Evolutionary conservation across 2,329 filamentous ascomycete species (phyloP), one percentile per base, ranked within the genome.

Genomic region (Endothia cerciana): DNA sequence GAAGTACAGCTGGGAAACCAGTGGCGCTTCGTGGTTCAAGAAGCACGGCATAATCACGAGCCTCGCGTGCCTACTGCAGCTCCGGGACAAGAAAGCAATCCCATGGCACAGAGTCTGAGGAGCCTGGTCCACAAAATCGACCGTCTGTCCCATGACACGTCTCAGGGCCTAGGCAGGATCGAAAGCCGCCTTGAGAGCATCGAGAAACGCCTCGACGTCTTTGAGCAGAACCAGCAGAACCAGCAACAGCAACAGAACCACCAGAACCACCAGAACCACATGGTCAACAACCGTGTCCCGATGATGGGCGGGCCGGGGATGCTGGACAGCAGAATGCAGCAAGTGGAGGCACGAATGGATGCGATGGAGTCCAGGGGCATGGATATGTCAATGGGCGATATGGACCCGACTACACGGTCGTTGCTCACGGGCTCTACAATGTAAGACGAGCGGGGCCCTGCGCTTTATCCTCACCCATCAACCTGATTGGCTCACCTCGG

Each of bases 1-100:
- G 86, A 88, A 72, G 86, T 88, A 7, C 85, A 87, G 73, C 78
- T 88, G 13, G 83, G 83, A 51, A 87, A 88, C 68, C 85, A 87
- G 74, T 88, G 86, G 86, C 84, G 86, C n/a, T 88, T 88, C 69
- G 83, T 83, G 8, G 82, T 88, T 13, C 86, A 88, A 67, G 84
- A 87, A 65, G 74, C 80, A n/a, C 80, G 85, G 17, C 86, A 88
- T 73, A 88, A 88, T 74, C 86, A 88, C 72, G 86, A 88, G 70
- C 83, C 86, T 40, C 83, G 86, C 66, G 77, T 86, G 60, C 80
- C 84, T 10, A 81, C 84, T 22, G 83, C 82, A 43, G 80, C 81
- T 1, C 81, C 84, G 1, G 84, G 85, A 33, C 83, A 86, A 67
- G 85, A 87, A 72, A 85, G 84, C 72, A 83, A 85, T 4, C 85